Percentiles rank a stretch among this genome's conserved stretches.
Evolutionary conservation across 768 basidiomycete species (phyloP).

Genomic region (Dioszegia aurantiaca): DNA sequence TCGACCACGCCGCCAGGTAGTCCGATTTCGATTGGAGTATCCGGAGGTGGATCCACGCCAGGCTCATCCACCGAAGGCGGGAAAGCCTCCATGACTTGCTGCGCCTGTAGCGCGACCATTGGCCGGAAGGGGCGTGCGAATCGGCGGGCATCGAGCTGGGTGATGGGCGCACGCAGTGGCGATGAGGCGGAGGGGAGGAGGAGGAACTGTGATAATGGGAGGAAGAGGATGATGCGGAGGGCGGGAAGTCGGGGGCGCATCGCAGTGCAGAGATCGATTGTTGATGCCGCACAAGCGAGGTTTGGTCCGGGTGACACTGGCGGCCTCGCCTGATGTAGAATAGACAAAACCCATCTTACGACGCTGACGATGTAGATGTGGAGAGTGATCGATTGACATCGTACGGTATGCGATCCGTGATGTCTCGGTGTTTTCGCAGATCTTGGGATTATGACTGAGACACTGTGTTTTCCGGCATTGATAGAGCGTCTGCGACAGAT

Average conservation of each 20-base stretch:
- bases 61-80: slow-evolving; percentile 3
- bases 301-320: no score
- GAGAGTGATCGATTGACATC: not conserved
- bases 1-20: not conserved
- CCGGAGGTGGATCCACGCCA: slow-evolving; percentile 1
- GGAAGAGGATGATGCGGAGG: not conserved
- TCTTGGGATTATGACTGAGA: no score
- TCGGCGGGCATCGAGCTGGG: not conserved
- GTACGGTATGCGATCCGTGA: not conserved
- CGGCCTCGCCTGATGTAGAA: no score
- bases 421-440: no score
- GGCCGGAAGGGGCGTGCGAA: not conserved
- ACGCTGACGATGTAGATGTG: not conserved
- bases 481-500: no score
- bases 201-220: not conserved
- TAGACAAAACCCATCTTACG: no score
- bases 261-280: no score
- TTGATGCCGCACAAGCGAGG: no score
- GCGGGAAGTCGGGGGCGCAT: not conserved
- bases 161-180: not conserved
- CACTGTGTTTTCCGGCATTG: no score
- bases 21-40: not conserved
- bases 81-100: slow-evolving; percentile 3
- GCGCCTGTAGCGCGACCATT: not conserved
- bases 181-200: not conserved